Conservation (phyloP, 352 stramenopile species). For the Pythium chondricola region DNA sequence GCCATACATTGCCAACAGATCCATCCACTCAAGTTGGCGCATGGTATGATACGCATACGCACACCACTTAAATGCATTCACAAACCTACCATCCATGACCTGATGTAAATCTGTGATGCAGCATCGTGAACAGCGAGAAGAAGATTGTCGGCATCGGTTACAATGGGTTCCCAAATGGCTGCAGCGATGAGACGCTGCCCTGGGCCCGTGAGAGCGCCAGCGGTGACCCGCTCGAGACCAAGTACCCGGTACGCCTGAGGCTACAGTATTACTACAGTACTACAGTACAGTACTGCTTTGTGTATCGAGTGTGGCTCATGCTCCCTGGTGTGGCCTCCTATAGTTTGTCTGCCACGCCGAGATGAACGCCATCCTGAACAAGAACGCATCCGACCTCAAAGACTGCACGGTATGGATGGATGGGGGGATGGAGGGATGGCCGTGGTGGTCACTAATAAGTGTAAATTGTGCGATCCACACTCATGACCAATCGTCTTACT, state of each 20-base stretch:
- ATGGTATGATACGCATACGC: slow-evolving; percentile 43
- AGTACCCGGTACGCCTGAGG: slow-evolving; percentile 94
- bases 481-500: too few species aligned
- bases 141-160: slow-evolving; percentile 98
- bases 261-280: too few species aligned
- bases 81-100: too few species aligned
- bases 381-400: slow-evolving; percentile 92
- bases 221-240: slow-evolving; percentile 89
- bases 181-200: slow-evolving; percentile 92
- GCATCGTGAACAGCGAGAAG: slow-evolving; percentile 94
- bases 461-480: too few species aligned
- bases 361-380: slow-evolving; percentile 99
- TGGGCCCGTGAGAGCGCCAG: slow-evolving; percentile 81
- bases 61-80: neutral
- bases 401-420: slow-evolving; percentile 71
- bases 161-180: slow-evolving; percentile 97
- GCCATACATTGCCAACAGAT: slow-evolving; percentile 38
- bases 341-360: slow-evolving; percentile 99
- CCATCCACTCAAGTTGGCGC: slow-evolving; percentile 97
- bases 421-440: neutral
- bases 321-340: too few species aligned
- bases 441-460: neutral
- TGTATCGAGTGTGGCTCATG: neutral
- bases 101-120: too few species aligned
- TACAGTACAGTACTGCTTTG: too few species aligned